Percentiles rank a stretch among this genome's conserved stretches.
Evolutionary conservation across 768 basidiomycete genomes (phyloP).

Genomic region (Psilocybe cubensis): DNA sequence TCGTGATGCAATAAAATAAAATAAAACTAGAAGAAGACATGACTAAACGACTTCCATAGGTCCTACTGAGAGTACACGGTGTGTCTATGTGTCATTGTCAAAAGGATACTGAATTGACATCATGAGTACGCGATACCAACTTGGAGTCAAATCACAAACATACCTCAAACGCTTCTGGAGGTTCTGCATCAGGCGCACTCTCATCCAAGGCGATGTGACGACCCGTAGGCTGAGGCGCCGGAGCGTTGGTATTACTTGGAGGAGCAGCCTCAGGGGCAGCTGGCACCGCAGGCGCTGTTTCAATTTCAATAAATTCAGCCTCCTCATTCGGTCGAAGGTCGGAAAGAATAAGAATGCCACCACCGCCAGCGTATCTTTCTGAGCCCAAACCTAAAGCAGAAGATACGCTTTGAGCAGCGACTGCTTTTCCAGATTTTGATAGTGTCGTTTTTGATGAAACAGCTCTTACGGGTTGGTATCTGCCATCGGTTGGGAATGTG

Average conservation of each 20-base stretch:
- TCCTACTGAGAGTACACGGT: no score
- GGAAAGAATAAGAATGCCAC: slow-evolving; percentile 84
- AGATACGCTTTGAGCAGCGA: slow-evolving; percentile 30
- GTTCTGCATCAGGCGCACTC: slow-evolving; percentile 69
- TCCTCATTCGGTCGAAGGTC: slow-evolving; percentile 75
- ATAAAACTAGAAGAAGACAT: no score
- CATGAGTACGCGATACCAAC: no score
- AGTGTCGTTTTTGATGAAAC: slow-evolving; percentile 54
- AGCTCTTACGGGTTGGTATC: slow-evolving; percentile 89
- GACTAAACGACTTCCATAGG: no score
- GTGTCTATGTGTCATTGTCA: no score
- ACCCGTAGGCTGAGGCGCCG: slow-evolving; percentile 37
- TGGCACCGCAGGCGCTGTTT: slow-evolving; percentile 35
- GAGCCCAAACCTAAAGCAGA: slow-evolving; percentile 39
- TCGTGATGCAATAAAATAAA: no score
- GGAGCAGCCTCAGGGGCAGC: slow-evolving; percentile 29
- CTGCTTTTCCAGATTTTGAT: slow-evolving; percentile 37
- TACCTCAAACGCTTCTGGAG: slow-evolving; percentile 86
- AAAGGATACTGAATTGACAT: no score
- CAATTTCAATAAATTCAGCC: slow-evolving; percentile 73
- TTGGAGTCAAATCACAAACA: no score
- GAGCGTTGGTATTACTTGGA: slow-evolving; percentile 32
- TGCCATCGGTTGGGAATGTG: slow-evolving; percentile 74
- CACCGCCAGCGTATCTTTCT: slow-evolving; percentile 76
- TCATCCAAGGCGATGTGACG: slow-evolving; percentile 74